phyloP scores from a whole-genome alignment of 768 basidiomycete species.

The Xerocomellus dryophilus region DNA sequence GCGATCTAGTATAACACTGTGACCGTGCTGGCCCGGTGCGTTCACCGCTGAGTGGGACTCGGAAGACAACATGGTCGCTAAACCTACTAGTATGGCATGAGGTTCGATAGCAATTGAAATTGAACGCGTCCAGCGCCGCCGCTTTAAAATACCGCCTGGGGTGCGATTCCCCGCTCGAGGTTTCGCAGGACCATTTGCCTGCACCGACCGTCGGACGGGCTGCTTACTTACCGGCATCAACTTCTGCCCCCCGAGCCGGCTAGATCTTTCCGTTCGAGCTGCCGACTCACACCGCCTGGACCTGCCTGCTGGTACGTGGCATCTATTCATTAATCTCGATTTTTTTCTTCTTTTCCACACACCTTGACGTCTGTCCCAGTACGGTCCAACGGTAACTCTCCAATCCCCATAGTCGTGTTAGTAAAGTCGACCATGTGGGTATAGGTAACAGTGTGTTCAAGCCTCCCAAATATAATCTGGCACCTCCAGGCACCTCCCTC shows the following conservation, averaged over 20 bases:
- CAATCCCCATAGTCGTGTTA: neutral
- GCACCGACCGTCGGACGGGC: neutral
- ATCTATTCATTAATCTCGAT: neutral
- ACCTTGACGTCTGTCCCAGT: neutral
- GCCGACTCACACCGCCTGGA: neutral
- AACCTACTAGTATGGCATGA: neutral
- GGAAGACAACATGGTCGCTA: neutral
- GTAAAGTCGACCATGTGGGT: neutral
- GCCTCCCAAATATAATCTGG: neutral
- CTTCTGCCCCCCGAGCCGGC: neutral
- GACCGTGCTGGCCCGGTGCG: neutral
- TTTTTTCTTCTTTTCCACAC: neutral
- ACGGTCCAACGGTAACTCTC: neutral
- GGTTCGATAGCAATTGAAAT: neutral
- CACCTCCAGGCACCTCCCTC: neutral
- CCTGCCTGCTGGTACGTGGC: neutral
- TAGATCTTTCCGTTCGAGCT: neutral
- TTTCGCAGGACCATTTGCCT: conserved; percentile 7
- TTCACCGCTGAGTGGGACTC: neutral
- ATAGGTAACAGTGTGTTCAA: no score
- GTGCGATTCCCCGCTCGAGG: neutral
- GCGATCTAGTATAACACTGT: neutral
- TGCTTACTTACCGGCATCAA: conserved; percentile 7
- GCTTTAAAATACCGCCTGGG: conserved; percentile 5
- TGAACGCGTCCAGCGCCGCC: neutral